Conservation (phyloP, 306 rosid genomes). For the Biancaea sappan region DNA sequence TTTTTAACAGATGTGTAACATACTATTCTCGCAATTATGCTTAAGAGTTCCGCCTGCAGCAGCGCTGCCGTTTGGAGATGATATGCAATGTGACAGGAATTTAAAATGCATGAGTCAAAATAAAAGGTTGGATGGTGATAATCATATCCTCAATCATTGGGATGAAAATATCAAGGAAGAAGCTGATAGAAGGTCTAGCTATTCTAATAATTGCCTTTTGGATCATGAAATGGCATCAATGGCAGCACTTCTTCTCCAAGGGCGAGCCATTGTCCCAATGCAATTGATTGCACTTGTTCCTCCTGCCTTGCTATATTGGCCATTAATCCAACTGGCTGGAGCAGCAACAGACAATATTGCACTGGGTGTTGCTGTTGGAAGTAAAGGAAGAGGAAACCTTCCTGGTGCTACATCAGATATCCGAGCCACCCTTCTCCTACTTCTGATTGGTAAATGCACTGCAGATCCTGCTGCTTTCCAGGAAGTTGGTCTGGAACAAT, state of each 20-base stretch:
- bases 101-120: conserved; percentile 40
- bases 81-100: conserved; percentile 47
- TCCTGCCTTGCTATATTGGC: conserved; percentile 92
- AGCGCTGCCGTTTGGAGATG: conserved; percentile 67
- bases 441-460: conserved; percentile 94
- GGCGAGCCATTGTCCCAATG: conserved; percentile 93
- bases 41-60: conserved; percentile 79
- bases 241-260: conserved; percentile 84
- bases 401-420: conserved; percentile 98
- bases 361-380: conserved; percentile 95
- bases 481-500: conserved; percentile 85
- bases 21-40: conserved; percentile 93
- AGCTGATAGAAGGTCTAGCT: conserved; percentile 53
- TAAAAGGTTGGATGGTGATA: conserved; percentile 49
- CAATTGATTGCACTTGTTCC: conserved; percentile 93
- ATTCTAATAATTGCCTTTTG: conserved; percentile 49
- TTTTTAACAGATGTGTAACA: conserved; percentile 91
- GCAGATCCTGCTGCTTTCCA: conserved; percentile 84
- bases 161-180: conserved; percentile 59
- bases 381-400: conserved; percentile 96
- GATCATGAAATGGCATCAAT: conserved; percentile 75
- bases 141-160: conserved; percentile 35
- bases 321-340: conserved; percentile 93
- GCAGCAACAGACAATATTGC: conserved; percentile 97
- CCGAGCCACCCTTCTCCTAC: conserved; percentile 87